Conservation (phyloP, 306 rosid genomes). For the Ammopiptanthus mongolicus region DNA sequence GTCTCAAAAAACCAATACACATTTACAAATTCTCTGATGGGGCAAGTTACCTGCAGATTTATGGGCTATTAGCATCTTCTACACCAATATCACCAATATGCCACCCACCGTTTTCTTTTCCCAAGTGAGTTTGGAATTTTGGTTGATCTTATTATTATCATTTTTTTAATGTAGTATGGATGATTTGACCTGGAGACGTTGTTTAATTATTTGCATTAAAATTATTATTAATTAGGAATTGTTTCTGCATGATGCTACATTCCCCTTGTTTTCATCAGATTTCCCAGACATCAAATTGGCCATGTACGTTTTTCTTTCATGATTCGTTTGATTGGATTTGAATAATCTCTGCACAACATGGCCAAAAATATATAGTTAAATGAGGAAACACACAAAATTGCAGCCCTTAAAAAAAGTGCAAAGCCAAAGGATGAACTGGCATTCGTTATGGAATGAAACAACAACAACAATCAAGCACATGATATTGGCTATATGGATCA, state of each 20-base stretch:
- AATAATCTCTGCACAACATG: neutral
- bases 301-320: neutral
- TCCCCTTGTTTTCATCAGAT: neutral
- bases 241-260: conserved; percentile 5
- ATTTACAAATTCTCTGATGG: conserved; percentile 14
- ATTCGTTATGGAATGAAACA: neutral
- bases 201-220: neutral
- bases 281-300: neutral
- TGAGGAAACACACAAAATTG: neutral
- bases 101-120: conserved; percentile 7
- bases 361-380: neutral
- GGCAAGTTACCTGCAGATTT: conserved; percentile 10
- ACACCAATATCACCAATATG: neutral
- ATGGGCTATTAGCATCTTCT: neutral
- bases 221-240: neutral
- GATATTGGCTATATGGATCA: neutral
- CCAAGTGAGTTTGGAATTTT: conserved; percentile 18
- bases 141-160: neutral
- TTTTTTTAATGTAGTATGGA: neutral
- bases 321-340: neutral
- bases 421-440: neutral
- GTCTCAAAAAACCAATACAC: neutral
- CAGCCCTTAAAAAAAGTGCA: neutral
- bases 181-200: neutral
- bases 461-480: neutral